These are phyloP conservation scores for Rhodocollybia butyracea DNA, from an alignment of 768 basidiomycete genomes.

Conservation along the genomic window DNA sequence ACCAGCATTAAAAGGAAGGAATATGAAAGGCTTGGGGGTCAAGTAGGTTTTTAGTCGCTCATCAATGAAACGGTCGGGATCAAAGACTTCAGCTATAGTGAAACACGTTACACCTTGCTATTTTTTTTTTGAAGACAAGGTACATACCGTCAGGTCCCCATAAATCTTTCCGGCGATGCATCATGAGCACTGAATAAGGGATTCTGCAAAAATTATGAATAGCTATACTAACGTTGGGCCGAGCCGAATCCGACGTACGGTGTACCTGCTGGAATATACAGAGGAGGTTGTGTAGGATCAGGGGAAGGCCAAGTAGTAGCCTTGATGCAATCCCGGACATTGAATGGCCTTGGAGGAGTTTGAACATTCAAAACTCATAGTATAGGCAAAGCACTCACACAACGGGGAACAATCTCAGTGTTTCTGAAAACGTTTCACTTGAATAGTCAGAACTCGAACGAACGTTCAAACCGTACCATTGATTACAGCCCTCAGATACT, in stretches of 20 bases:
- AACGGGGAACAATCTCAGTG: constrained; percentile 52
- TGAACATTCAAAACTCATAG: too few species aligned
- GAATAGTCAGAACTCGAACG: background rate
- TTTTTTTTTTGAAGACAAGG: background rate
- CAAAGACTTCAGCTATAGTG: constrained; percentile 61
- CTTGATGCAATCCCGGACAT: constrained; percentile 40
- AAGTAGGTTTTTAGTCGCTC: constrained; percentile 59
- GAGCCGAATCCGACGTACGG: constrained; percentile 34
- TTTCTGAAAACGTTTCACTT: constrained; percentile 30
- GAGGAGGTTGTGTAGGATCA: constrained; percentile 42
- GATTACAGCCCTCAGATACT: constrained; percentile 60
- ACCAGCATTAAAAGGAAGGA: constrained; percentile 42
- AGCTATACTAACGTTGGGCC: too few species aligned
- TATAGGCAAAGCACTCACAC: constrained; percentile 42
- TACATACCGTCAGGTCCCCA: constrained; percentile 69
- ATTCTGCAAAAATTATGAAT: constrained; percentile 33
- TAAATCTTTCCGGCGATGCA: constrained; percentile 63
- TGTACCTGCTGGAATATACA: constrained; percentile 50
- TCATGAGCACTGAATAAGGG: constrained; percentile 55
- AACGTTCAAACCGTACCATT: constrained; percentile 45
- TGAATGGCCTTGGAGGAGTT: background rate
- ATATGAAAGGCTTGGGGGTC: constrained; percentile 63
- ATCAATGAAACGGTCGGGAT: constrained; percentile 72
- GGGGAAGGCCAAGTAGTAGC: constrained; percentile 46
- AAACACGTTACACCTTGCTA: too few species aligned